phyloP scores from a whole-genome alignment of 73 alveolate genomes.

The Symbiodinium natans region DNA sequence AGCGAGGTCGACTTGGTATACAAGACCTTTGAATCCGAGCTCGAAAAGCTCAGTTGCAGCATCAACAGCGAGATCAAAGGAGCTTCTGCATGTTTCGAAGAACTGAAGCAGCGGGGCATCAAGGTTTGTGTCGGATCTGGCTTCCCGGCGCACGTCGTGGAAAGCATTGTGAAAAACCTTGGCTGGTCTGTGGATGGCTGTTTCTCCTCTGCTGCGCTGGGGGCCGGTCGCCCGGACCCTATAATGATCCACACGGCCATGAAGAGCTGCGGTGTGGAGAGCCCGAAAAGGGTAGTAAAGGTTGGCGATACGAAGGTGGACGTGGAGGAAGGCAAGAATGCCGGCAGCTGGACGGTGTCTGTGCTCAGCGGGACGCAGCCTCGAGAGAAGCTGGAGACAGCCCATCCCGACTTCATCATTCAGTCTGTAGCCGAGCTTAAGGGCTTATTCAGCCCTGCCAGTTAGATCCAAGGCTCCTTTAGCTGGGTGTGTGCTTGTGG shows the following conservation, averaged over 20 bases:
- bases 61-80: slow-evolving; percentile 54
- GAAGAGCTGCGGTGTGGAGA: background rate
- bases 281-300: slow-evolving; percentile 37
- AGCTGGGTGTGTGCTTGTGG: background rate
- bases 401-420: slow-evolving; percentile 48
- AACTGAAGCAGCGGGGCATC: slow-evolving; percentile 8
- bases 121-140: background rate
- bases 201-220: slow-evolving; percentile 47
- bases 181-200: slow-evolving; percentile 59
- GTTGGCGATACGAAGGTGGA: slow-evolving; percentile 62
- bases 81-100: slow-evolving; percentile 3
- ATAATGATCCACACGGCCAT: slow-evolving; percentile 50
- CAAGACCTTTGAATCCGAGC: background rate
- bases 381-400: slow-evolving; percentile 29
- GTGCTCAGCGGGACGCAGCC: slow-evolving; percentile 68
- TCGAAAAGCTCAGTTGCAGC: slow-evolving; percentile 35
- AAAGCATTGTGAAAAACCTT: background rate
- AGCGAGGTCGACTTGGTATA: background rate
- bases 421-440: slow-evolving; percentile 32
- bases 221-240: slow-evolving; percentile 52
- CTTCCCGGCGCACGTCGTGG: background rate
- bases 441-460: background rate
- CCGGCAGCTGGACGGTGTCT: slow-evolving; percentile 15
- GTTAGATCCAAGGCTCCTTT: background rate
- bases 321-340: slow-evolving; percentile 20